A percentile compares a stretch with the other conserved stretches of the same genome.
These are phyloP conservation scores for Cercophora sp. DNA, from an alignment of 495 filamentous ascomycete species.

Conservation along the genomic window DNA sequence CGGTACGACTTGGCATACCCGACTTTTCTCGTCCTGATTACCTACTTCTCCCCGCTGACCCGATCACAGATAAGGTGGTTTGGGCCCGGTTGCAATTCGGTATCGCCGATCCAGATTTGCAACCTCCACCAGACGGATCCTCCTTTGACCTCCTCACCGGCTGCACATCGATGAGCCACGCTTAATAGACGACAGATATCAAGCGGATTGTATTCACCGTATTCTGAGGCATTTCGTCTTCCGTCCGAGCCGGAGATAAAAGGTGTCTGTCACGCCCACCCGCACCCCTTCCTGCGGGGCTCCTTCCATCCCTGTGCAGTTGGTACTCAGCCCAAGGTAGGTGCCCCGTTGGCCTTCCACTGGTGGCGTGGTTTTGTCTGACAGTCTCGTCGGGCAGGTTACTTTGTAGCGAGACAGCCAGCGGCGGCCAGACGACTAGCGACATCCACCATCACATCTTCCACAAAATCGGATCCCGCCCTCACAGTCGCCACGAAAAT, in stretches of 20 bases:
- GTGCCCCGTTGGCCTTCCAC: too few species aligned
- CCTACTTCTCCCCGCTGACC: neutral
- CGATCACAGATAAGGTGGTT: neutral
- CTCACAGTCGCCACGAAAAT: slow-evolving; percentile 11
- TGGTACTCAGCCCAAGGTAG: too few species aligned
- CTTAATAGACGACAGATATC: too few species aligned
- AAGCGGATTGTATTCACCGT: too few species aligned
- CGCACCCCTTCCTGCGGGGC: too few species aligned
- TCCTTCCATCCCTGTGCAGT: too few species aligned
- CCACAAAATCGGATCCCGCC: neutral
- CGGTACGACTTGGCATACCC: neutral
- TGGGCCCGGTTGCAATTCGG: neutral
- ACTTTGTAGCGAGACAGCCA: neutral
- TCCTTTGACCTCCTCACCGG: neutral
- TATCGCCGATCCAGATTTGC: neutral
- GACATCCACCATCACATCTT: neutral
- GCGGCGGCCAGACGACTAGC: neutral
- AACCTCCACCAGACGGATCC: neutral
- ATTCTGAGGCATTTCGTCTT: too few species aligned
- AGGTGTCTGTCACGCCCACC: too few species aligned
- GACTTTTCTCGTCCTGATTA: neutral
- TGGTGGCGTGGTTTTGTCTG: too few species aligned
- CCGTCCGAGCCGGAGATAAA: too few species aligned
- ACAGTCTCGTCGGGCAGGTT: too few species aligned
- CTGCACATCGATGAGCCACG: neutral